Base-by-base conservation (phyloP, 2,329 filamentous ascomycete genomes). In the Fusarium circinatum region DNA sequence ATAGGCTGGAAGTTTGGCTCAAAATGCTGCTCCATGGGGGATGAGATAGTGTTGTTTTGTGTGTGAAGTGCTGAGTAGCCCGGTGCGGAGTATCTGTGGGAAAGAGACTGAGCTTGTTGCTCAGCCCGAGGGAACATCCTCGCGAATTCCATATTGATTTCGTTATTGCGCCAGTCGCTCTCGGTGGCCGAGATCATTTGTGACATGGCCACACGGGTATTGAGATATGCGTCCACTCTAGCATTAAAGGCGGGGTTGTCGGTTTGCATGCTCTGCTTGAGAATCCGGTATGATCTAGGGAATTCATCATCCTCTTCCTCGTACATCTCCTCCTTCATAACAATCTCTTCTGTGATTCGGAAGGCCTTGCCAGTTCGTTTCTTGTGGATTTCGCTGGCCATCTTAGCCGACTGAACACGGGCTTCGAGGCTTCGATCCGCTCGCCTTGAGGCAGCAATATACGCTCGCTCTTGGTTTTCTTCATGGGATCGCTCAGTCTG, bases 321-420 rank as follows among this genome's bases (percentile, higher is more conserved):
- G 80, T 98, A 98, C 94, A 98, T 97, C 81, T 97, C 94, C 81
- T 98, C 95, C 71, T 94, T 95, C 75, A 93, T 86, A 18, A 98
- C 95, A 32, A 96, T 95, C 78, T 96, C 89, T 81, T 95, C 93
- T 32, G 92, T 95, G 65, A 98, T 93, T 75, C 91, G 91, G 68
- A 98, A 87, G 5, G 89, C 90, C 76, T 94, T 93, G 44, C 95
- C 96, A 0, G 95, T 98, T 24, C 95, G 91, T 80, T 92, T 89
- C 84, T 95, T 94, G 86, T 98, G 95, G 42, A 98, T 94, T 78
- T 94, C 91, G n/a, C 95, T 98, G 11, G 95, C 95, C 82, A 94
- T 90, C 58, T 91, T 89, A 20, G 96, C 95, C 6, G 95, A 98
- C 80, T 97, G 93, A 24, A 98, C 89, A 32, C 95, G 91, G 20